Evolutionary conservation across 352 stramenopile species (phyloP), one percentile per base, ranked within the genome.

Genomic region (Pythium grandisporangium): DNA sequence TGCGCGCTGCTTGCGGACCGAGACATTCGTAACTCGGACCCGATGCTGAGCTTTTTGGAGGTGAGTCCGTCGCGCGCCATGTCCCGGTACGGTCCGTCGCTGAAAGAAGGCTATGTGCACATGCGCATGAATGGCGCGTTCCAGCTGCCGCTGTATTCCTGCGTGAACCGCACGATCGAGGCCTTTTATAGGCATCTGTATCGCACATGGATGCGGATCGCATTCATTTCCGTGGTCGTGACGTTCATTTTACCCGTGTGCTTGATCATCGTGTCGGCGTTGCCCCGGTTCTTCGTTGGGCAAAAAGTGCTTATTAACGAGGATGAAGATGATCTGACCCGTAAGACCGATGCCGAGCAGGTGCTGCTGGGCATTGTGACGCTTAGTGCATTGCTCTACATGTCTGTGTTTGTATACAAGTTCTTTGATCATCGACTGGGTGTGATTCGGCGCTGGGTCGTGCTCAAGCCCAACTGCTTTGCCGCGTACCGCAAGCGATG

Each of bases 121-220:
- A 89, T 93, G 80, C 77, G 79, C 58, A 86, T 89, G 45, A 93
- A 90, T 54, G 80, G 80, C 43, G 66, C 80, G 34, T 88, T 91
- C 48, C 80, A 93, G 44, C 42, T 93, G 33, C 80, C 80, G 41
- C 60, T 93, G 10, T 88, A 93, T 53, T 78, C 71, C 33, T 93
- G 79, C 51, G 85, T 89, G 27, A 90, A 84, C 48, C 77, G 68
- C 36, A 86, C 72, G 13, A 84, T 93, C 45, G 80, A 93, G 49
- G 59, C 64, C 5, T 30, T 93, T 14, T 93, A 93, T 43, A 70
- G 80, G 12, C 80, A 91, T 65, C 47, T 89, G 43, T 93, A 93
- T 33, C 80, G 77, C 48, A 84, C 77, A 32, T 89, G 79, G 70
- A 88, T 93, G 63, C 77, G 80, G 12, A 84, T 93, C 35, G 67